These are phyloP conservation scores for Gloeostereum incarnatum DNA, from an alignment of 768 basidiomycete genomes.

Conservation along the genomic window DNA sequence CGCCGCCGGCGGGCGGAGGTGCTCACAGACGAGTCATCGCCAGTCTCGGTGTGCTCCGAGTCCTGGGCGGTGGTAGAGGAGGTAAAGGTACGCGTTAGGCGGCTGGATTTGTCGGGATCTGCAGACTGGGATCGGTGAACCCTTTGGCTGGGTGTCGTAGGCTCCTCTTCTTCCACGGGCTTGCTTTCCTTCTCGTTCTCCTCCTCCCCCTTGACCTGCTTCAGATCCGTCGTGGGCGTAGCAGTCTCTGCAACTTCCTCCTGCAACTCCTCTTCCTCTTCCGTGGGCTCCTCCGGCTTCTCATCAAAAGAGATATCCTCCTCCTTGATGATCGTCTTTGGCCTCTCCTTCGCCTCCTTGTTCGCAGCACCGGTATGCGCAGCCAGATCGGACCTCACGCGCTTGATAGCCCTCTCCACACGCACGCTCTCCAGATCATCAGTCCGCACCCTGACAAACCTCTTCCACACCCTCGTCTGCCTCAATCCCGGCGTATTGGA, in stretches of 20 bases:
- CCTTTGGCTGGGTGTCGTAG: slow-evolving; percentile 28
- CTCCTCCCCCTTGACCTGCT: slow-evolving; percentile 3
- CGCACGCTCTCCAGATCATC: slow-evolving; percentile 86
- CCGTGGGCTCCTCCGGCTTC: background rate
- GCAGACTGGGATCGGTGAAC: slow-evolving; percentile 83
- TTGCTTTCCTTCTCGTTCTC: slow-evolving; percentile 5
- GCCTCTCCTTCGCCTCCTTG: slow-evolving; percentile 7
- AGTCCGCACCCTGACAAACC: slow-evolving; percentile 76
- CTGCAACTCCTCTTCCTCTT: slow-evolving; percentile 13
- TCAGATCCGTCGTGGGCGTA: background rate
- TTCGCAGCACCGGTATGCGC: slow-evolving; percentile 44
- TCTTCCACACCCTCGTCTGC: slow-evolving; percentile 66
- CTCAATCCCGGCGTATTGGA: slow-evolving; percentile 61
- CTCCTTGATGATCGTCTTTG: slow-evolving; percentile 3
- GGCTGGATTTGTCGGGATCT: slow-evolving; percentile 66
- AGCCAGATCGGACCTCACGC: slow-evolving; percentile 77
- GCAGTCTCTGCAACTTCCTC: background rate
- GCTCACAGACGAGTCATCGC: slow-evolving; percentile 54
- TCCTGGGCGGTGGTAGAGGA: slow-evolving; percentile 35
- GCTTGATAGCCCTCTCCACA: slow-evolving; percentile 81
- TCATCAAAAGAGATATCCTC: slow-evolving; percentile 6
- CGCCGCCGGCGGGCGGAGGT: slow-evolving; percentile 35
- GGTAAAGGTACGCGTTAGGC: slow-evolving; percentile 50
- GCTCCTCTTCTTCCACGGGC: slow-evolving; percentile 4
- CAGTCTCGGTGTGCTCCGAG: slow-evolving; percentile 49